phyloP scores from a whole-genome alignment of 768 basidiomycete species.

The Termitomyces titanicus region DNA sequence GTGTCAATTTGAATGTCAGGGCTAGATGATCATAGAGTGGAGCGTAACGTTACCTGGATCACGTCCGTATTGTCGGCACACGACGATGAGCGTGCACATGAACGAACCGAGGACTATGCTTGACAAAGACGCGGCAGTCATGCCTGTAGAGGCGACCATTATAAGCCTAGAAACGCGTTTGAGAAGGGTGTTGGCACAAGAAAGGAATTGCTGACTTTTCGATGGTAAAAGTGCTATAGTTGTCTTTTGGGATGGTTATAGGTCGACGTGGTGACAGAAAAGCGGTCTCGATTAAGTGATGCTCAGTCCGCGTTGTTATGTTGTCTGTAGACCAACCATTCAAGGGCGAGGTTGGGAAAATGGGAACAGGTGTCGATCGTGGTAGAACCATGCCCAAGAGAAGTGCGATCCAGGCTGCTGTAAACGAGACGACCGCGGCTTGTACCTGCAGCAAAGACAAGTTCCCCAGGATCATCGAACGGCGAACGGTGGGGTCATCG shows the following conservation, averaged over 20 bases:
- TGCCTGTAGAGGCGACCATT: conserved; percentile 73
- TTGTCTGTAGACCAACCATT: background rate
- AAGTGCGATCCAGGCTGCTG: conserved; percentile 79
- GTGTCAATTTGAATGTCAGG: background rate
- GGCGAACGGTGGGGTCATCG: conserved; percentile 62
- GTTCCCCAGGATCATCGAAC: conserved; percentile 74
- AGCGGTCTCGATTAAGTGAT: background rate
- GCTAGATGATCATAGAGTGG: background rate
- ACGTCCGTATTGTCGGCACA: conserved; percentile 69
- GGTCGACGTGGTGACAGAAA: conserved; percentile 22
- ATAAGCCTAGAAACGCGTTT: conserved; percentile 52
- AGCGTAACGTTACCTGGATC: conserved; percentile 67
- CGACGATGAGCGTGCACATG: conserved; percentile 81
- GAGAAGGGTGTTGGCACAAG: background rate
- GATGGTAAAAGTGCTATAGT: conserved; percentile 7
- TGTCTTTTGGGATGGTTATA: conserved; percentile 16
- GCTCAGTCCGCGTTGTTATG: background rate
- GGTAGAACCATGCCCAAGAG: conserved; percentile 65
- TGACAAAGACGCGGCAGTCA: conserved; percentile 78
- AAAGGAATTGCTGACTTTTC: conserved; percentile 1
- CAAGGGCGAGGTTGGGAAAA: background rate
- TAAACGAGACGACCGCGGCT: conserved; percentile 82
- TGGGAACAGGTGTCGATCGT: conserved; percentile 16
- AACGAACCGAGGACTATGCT: conserved; percentile 84
- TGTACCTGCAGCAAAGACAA: conserved; percentile 89